These are phyloP conservation scores for Pseudovirgaria hyperparasitica DNA, from an alignment of 2,329 filamentous ascomycete genomes.

Conservation along the genomic window DNA sequence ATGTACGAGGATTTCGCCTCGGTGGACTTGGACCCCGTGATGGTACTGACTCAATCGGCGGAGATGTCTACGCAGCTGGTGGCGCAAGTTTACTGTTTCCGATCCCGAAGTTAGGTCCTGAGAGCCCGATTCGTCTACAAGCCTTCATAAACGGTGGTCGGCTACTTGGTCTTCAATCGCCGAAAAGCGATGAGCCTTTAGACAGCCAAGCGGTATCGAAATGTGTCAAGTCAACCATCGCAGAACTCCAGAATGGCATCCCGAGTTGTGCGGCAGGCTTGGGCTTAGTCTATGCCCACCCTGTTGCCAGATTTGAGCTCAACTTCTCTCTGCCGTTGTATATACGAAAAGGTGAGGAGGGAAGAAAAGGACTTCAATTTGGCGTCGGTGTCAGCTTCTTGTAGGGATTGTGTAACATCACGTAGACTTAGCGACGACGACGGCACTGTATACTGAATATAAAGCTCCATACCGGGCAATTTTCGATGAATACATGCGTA, in stretches of 20 bases:
- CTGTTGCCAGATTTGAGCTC: constrained; percentile 83
- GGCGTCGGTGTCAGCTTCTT: constrained; percentile 96
- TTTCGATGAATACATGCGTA: no score
- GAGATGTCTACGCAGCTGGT: constrained; percentile 82
- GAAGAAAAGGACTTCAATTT: constrained; percentile 81
- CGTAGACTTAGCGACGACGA: no score
- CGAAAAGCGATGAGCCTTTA: constrained; percentile 31
- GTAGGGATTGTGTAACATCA: no score
- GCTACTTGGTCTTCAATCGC: constrained; percentile 57
- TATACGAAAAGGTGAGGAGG: constrained; percentile 69
- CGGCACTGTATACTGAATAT: no score
- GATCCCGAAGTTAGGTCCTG: constrained; percentile 65
- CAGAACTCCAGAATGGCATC: constrained; percentile 58
- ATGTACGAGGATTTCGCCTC: constrained; percentile 85
- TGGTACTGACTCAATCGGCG: constrained; percentile 72
- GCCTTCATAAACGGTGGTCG: constrained; percentile 85
- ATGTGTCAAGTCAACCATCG: constrained; percentile 49
- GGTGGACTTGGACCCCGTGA: constrained; percentile 83
- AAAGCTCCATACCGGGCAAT: no score
- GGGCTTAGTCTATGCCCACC: constrained; percentile 89
- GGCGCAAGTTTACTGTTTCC: constrained; percentile 78
- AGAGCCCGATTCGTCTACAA: constrained; percentile 77
- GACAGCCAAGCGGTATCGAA: constrained; percentile 37
- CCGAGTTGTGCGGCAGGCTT: constrained; percentile 80
- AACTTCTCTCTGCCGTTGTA: constrained; percentile 88